Percentiles rank a stretch among this genome's conserved stretches.
Conservation (phyloP, 2,329 filamentous ascomycete genomes). For the Pleochaeta shiraiana region DNA sequence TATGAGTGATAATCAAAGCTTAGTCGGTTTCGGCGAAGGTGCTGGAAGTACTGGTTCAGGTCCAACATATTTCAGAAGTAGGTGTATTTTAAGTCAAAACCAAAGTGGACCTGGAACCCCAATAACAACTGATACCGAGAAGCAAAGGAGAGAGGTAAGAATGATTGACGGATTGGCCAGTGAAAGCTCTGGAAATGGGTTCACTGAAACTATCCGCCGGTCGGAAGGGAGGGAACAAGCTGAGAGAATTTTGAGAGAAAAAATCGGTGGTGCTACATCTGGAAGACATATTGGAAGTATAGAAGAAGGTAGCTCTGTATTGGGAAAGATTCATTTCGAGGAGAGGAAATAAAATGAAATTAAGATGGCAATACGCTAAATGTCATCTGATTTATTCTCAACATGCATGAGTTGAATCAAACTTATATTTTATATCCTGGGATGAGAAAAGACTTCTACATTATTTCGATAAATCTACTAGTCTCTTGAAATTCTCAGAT, state of each 20-base stretch:
- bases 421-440: too few species aligned
- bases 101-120: constrained; percentile 12
- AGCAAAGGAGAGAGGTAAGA: constrained; percentile 35
- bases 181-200: constrained; percentile 35
- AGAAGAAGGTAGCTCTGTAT: constrained; percentile 20
- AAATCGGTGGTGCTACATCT: constrained; percentile 27
- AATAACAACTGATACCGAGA: constrained; percentile 24
- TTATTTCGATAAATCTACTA: too few species aligned
- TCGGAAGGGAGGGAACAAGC: constrained; percentile 27
- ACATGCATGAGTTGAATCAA: too few species aligned
- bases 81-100: constrained; percentile 17
- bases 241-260: constrained; percentile 40
- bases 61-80: constrained; percentile 39
- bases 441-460: too few species aligned
- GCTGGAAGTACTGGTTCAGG: constrained; percentile 70
- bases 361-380: too few species aligned
- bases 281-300: constrained; percentile 23
- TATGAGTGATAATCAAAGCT: constrained; percentile 69
- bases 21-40: constrained; percentile 86
- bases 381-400: too few species aligned
- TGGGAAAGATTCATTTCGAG: constrained; percentile 41
- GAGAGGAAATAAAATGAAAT: constrained; percentile 22
- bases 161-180: constrained; percentile 44
- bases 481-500: too few species aligned
- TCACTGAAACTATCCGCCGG: constrained; percentile 25